phyloP scores from a whole-genome alignment of 176 grass and related monocot species.

The Juncus effusus region DNA sequence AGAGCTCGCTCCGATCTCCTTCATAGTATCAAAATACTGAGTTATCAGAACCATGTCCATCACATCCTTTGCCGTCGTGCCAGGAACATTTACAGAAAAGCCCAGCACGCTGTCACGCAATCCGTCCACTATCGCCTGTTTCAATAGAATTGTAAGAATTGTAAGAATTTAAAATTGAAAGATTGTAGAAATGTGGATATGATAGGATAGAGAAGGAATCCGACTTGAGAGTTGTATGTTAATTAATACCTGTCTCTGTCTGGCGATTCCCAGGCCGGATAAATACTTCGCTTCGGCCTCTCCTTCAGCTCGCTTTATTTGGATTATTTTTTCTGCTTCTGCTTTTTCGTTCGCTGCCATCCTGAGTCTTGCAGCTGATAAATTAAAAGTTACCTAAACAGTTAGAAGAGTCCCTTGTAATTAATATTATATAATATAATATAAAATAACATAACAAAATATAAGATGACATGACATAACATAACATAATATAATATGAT shows the following conservation, averaged over 20 bases:
- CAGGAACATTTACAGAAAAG: conserved; percentile 72
- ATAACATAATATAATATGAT: too few species aligned
- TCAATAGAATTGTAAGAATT: too few species aligned
- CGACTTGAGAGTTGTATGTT: too few species aligned
- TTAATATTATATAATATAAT: neutral
- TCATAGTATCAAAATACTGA: conserved; percentile 88
- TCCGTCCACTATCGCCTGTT: conserved; percentile 57
- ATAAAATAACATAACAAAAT: too few species aligned
- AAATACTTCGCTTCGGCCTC: conserved; percentile 40
- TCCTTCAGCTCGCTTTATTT: conserved; percentile 54
- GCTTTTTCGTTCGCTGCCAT: conserved; percentile 53
- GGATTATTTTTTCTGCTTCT: conserved; percentile 81
- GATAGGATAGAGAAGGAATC: too few species aligned
- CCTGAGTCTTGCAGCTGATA: conserved; percentile 36
- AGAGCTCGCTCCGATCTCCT: conserved; percentile 64
- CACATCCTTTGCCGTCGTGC: conserved; percentile 69
- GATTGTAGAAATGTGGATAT: too few species aligned
- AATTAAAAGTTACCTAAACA: neutral
- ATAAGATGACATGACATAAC: neutral
- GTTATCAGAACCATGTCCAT: conserved; percentile 94
- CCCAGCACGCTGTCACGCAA: conserved; percentile 69
- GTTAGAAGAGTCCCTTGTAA: too few species aligned
- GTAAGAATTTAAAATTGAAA: too few species aligned
- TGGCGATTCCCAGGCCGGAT: conserved; percentile 29
- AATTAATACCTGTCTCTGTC: conserved; percentile 25